A percentile compares a stretch with the other conserved stretches of the same genome.
Conservation (phyloP, 176 grass and related monocot species). For the Eragrostis curvula region DNA sequence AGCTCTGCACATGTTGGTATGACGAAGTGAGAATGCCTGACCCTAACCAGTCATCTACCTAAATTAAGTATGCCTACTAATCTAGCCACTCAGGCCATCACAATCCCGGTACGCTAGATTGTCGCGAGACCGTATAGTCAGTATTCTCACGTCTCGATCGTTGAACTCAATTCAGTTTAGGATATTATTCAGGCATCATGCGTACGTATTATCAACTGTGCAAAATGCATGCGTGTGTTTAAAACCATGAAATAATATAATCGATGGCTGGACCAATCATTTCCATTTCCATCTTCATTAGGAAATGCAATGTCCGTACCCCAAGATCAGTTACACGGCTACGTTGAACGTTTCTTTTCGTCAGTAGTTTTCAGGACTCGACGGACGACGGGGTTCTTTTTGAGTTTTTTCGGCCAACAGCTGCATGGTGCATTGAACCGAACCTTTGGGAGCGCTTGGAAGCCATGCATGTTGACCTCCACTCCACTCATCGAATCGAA, state of each 20-base stretch:
- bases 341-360: neutral
- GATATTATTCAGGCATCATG: neutral
- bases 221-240: neutral
- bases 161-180: neutral
- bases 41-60: neutral
- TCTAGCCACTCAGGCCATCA: neutral
- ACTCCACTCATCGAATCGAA: neutral
- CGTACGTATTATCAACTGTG: neutral
- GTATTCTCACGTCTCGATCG: conserved; percentile 19
- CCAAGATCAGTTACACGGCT: neutral
- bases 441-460: neutral
- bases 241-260: neutral
- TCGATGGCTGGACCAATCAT: neutral
- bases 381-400: neutral
- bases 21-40: conserved; percentile 33
- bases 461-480: neutral
- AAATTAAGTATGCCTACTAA: neutral
- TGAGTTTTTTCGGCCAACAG: no score
- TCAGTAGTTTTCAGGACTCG: neutral
- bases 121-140: neutral
- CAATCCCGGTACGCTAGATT: neutral
- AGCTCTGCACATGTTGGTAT: no score
- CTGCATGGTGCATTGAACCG: neutral
- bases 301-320: neutral
- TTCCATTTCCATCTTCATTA: neutral